A percentile compares a stretch with the other conserved stretches of the same genome.
phyloP scores from a whole-genome alignment of 2,329 filamentous ascomycete genomes.

The Myriosclerotinia duriaeana region DNA sequence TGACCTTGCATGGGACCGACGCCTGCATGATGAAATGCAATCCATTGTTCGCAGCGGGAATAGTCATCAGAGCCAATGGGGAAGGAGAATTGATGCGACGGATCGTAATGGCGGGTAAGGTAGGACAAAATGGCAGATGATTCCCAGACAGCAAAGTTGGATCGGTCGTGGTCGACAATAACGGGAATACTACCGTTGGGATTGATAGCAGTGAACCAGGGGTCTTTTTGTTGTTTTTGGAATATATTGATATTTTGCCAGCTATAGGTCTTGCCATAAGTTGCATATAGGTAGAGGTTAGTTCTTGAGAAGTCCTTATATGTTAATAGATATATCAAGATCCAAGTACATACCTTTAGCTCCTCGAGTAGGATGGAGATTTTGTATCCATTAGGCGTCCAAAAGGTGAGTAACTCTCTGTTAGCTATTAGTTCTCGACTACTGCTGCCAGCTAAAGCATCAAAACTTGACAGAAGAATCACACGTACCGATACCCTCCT shows the following conservation, averaged over 20 bases:
- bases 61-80: conserved; percentile 49
- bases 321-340: not conserved
- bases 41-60: conserved; percentile 56
- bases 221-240: conserved; percentile 64
- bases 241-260: conserved; percentile 58
- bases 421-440: conserved; percentile 56
- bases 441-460: not conserved
- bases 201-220: conserved; percentile 61
- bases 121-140: conserved; percentile 72
- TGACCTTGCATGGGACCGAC: conserved; percentile 16
- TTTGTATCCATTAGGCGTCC: conserved; percentile 57
- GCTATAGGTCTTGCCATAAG: conserved; percentile 60
- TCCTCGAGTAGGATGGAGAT: conserved; percentile 63
- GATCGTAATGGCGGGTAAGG: conserved; percentile 70
- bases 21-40: conserved; percentile 55
- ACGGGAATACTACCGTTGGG: conserved; percentile 67
- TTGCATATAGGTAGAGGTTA: conserved; percentile 30
- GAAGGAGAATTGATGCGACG: conserved; percentile 65
- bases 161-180: conserved; percentile 64
- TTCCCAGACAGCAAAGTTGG: conserved; percentile 67
- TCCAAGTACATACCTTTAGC: conserved; percentile 49
- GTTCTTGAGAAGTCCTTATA: not conserved
- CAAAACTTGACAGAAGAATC: not conserved
- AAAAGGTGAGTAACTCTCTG: conserved; percentile 63
- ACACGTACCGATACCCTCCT: not conserved